Percentiles rank a stretch among this genome's conserved stretches.
Conservation (phyloP, 1,139 yeast species). For the Pneumocystis jirovecii region DNA sequence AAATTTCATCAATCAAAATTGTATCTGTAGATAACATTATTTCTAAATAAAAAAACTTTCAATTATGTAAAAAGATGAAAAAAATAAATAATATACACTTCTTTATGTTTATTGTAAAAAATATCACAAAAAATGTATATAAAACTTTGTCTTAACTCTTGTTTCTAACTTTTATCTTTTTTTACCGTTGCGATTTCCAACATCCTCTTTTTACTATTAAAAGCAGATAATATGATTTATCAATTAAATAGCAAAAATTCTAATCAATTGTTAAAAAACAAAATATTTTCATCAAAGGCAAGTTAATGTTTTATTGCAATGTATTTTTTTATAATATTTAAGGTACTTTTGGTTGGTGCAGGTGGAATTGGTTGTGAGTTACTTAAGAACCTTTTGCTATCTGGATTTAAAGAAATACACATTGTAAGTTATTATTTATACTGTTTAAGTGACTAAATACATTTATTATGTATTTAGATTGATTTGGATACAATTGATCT, state of each 20-base stretch:
- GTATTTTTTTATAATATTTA: neutral
- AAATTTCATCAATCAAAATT: conserved; percentile 85
- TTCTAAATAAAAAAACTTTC: neutral
- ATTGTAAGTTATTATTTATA: conserved; percentile 29
- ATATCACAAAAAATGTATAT: no score
- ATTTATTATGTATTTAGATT: conserved; percentile 20
- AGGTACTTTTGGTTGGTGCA: conserved; percentile 80
- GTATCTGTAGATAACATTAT: conserved; percentile 18
- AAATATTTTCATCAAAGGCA: neutral
- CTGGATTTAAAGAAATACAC: conserved; percentile 82
- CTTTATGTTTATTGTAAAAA: neutral
- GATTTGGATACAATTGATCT: conserved; percentile 91
- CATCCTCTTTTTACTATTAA: neutral
- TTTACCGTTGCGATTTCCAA: neutral
- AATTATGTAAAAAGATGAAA: neutral
- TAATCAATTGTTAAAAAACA: neutral
- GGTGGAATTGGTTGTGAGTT: conserved; percentile 99
- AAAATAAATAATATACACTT: no score
- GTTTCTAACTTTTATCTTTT: neutral
- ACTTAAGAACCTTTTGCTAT: conserved; percentile 64
- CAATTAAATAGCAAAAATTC: neutral
- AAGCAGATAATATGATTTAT: neutral
- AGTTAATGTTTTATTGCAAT: neutral
- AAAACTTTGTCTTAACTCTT: neutral
- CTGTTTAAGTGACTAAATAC: neutral